Base-by-base conservation (phyloP, 805 yeast genomes). In the Yamadazyma phyllophila region DNA sequence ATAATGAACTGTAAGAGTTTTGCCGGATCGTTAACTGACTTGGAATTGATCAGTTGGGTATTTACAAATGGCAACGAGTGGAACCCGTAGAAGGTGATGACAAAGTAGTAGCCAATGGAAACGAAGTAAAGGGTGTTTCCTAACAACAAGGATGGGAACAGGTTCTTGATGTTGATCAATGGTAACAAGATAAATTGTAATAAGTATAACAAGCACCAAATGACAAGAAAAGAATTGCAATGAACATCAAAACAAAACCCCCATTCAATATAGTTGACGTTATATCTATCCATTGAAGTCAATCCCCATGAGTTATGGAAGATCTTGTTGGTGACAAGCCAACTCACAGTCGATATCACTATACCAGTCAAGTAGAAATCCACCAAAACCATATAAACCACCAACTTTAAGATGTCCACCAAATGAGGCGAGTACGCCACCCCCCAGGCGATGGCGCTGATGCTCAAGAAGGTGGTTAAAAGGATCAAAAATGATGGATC, bases 181-280 rank as follows among this genome's bases (percentile, higher is more conserved):
- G 97, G 97, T 49, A 89, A 67, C 44, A 88, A 62, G 39, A 88
- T 59, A 58, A 88, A 85, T 64, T 89, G 96, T 26, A 87, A 48
- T 50, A 88, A 74, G 62, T 89, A 87, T 31, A 89, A 69, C 41
- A 78, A 65, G 43, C 88, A 74, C 96, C 96, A 88, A 36, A 89
- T 82, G 12, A 84, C 71, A 51, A 89, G 67, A 60, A 86, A 89
- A n/a, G 96, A 79, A 63, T 91, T 91, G 69, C 96, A 88, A 66
- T 91, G 97, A 24, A 90, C 83, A 58, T 90, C 97, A 61, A 91
- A 91, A 67, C 97, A 89, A 61, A 88, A 90, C 1, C 92, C 90
- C 97, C 97, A 91, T 61, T 91, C 97, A 44, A 88, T 67, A 53
- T 59, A 73, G 60, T 57, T 71, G 36, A 60, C 57, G 47, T 60